Conservation (phyloP, 495 filamentous ascomycete species). For the Penicillium maclennaniae region DNA sequence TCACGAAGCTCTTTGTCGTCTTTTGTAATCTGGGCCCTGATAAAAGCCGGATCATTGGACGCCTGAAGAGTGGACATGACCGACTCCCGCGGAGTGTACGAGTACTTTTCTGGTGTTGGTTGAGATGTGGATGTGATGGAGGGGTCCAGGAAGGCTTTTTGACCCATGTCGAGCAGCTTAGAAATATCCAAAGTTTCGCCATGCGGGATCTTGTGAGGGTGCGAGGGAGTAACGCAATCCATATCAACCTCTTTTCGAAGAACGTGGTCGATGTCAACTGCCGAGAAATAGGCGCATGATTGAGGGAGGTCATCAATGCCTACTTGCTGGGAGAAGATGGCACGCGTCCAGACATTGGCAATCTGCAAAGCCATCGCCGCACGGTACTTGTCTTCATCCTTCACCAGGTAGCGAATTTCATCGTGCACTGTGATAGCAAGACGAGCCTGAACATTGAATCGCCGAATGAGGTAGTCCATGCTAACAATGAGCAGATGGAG, state of each 20-base stretch:
- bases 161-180: conserved; percentile 66
- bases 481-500: conserved; percentile 87
- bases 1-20: conserved; percentile 70
- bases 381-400: conserved; percentile 80
- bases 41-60: conserved; percentile 56
- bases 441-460: conserved; percentile 77
- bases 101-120: conserved; percentile 50
- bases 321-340: conserved; percentile 95
- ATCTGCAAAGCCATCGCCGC: conserved; percentile 89
- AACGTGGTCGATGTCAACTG: conserved; percentile 89
- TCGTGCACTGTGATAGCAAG: conserved; percentile 95
- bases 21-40: conserved; percentile 78
- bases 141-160: conserved; percentile 61
- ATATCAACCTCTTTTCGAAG: conserved; percentile 96
- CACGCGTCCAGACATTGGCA: conserved; percentile 92
- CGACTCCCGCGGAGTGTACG: conserved; percentile 66
- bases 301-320: conserved; percentile 94
- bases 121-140: conserved; percentile 52
- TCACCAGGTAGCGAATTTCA: conserved; percentile 91
- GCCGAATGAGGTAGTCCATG: conserved; percentile 92
- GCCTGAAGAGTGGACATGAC: conserved; percentile 69
- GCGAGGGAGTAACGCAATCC: conserved; percentile 90
- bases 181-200: conserved; percentile 83
- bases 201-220: conserved; percentile 70
- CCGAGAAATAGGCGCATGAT: conserved; percentile 90